Conservation (phyloP, 768 basidiomycete species). For the Polyporus arcularius region DNA sequence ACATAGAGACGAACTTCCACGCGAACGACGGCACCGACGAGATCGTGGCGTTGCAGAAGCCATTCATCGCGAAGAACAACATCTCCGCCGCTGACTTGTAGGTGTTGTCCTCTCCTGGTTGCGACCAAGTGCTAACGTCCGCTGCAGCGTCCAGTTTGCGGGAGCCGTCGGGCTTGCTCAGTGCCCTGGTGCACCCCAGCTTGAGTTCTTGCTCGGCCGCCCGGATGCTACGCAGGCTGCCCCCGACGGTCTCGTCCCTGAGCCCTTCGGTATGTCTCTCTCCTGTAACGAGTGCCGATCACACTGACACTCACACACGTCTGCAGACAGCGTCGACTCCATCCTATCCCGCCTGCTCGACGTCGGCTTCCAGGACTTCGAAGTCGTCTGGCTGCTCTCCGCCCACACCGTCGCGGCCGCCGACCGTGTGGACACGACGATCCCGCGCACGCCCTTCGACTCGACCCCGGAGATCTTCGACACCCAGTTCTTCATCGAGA, state of each 20-base stretch:
- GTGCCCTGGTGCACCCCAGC: conserved; percentile 40
- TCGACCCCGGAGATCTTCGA: conserved; percentile 27
- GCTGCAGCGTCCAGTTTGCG: conserved; percentile 36
- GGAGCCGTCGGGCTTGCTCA: conserved; percentile 36
- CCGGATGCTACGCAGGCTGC: conserved; percentile 7
- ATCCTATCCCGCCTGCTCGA: conserved; percentile 18
- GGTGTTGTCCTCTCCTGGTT: conserved; percentile 11
- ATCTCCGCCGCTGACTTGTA: conserved; percentile 48
- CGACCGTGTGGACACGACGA: conserved; percentile 22
- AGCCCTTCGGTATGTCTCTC: conserved; percentile 8
- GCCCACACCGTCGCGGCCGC: conserved; percentile 22
- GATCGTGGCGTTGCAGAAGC: conserved; percentile 38
- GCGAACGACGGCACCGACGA: conserved; percentile 27
- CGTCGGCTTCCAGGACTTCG: conserved; percentile 12
- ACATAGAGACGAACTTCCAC: background rate
- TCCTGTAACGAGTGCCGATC: background rate
- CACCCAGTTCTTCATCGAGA: conserved; percentile 25
- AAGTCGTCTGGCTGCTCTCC: conserved; percentile 19
- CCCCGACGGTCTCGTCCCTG: conserved; percentile 20
- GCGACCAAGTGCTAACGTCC: background rate
- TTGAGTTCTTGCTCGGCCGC: conserved; percentile 36
- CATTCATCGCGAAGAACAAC: conserved; percentile 37
- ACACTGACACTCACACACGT: background rate
- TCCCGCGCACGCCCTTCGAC: conserved; percentile 25
- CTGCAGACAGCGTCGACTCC: conserved; percentile 15